phyloP scores from a whole-genome alignment of 108 stramenopile species.

The Cylindrotheca closterium region DNA sequence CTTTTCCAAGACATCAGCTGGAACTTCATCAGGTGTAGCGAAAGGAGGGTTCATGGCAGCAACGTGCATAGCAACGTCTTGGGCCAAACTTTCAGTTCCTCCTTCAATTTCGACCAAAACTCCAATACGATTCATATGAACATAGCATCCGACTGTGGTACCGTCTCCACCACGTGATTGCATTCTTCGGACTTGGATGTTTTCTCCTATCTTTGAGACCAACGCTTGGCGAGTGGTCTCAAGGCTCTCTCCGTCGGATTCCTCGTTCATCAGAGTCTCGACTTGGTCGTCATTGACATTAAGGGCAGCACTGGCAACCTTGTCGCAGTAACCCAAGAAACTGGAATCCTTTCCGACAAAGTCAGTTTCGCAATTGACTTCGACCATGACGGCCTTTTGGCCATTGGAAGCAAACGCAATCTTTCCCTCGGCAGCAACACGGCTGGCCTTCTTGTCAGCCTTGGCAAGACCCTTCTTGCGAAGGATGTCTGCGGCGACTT shows the following conservation, averaged over 20 bases:
- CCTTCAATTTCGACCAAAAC: slow-evolving; percentile 56
- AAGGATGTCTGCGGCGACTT: slow-evolving; percentile 56
- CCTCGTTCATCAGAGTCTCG: slow-evolving; percentile 6
- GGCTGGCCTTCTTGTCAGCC: slow-evolving; percentile 77
- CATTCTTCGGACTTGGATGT: slow-evolving; percentile 57
- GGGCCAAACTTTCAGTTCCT: slow-evolving; percentile 39
- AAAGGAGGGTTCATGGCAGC: slow-evolving; percentile 63
- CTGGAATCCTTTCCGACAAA: slow-evolving; percentile 78
- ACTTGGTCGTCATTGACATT: slow-evolving; percentile 1
- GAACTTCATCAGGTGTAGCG: slow-evolving; percentile 60
- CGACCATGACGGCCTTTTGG: slow-evolving; percentile 59
- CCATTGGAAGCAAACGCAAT: slow-evolving; percentile 51
- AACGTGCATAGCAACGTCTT: slow-evolving; percentile 60
- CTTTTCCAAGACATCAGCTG: slow-evolving; percentile 61
- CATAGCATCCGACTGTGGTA: slow-evolving; percentile 50
- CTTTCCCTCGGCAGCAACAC: slow-evolving; percentile 74
- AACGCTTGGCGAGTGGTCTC: slow-evolving; percentile 48
- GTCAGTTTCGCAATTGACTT: slow-evolving; percentile 84
- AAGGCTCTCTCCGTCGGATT: slow-evolving; percentile 8
- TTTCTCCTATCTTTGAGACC: slow-evolving; percentile 68
- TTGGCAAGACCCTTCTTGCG: slow-evolving; percentile 72
- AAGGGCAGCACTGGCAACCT: slow-evolving; percentile 48
- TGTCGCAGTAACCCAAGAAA: slow-evolving; percentile 56
- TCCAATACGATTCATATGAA: slow-evolving; percentile 61
- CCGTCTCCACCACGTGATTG: slow-evolving; percentile 33